These are phyloP conservation scores for Trichoderma pleuroti DNA, from an alignment of 2,329 filamentous ascomycete species.

Conservation along the genomic window DNA sequence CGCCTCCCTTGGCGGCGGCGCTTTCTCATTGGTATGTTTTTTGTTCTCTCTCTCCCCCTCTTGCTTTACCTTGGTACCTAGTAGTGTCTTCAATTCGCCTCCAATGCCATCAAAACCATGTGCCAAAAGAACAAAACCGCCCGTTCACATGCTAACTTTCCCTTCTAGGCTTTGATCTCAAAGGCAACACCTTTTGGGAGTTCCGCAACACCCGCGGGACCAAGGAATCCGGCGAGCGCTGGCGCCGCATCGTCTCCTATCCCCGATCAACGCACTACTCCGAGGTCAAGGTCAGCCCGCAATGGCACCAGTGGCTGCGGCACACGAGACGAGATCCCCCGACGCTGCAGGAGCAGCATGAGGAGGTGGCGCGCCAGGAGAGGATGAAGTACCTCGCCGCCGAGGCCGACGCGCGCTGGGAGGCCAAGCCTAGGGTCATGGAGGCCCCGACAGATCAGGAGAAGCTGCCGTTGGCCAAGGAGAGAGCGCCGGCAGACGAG, in stretches of 20 bases:
- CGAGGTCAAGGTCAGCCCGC: slow-evolving; percentile 55
- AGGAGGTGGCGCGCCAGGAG: slow-evolving; percentile 50
- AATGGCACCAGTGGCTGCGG: slow-evolving; percentile 68
- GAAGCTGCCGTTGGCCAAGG: background rate
- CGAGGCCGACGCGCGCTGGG: slow-evolving; percentile 62
- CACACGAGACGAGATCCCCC: slow-evolving; percentile 55
- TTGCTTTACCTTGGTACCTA: background rate
- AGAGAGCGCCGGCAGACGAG: background rate
- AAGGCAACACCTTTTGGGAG: slow-evolving; percentile 68
- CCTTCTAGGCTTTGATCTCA: slow-evolving; percentile 58
- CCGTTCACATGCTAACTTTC: background rate
- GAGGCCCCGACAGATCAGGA: slow-evolving; percentile 33
- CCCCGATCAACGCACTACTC: slow-evolving; percentile 52
- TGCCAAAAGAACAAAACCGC: background rate
- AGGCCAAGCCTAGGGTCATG: slow-evolving; percentile 51
- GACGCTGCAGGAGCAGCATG: slow-evolving; percentile 52
- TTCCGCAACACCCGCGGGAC: slow-evolving; percentile 51
- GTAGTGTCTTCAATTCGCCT: background rate
- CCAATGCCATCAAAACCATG: background rate
- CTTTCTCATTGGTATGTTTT: slow-evolving; percentile 55
- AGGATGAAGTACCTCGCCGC: slow-evolving; percentile 56
- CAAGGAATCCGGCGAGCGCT: slow-evolving; percentile 37
- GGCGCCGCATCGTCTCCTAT: slow-evolving; percentile 61
- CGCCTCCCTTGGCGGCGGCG: slow-evolving; percentile 61
- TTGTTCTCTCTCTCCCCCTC: background rate